Evolutionary conservation across 1,139 yeast genomes (phyloP).

Genomic region (Taphrina populina): DNA sequence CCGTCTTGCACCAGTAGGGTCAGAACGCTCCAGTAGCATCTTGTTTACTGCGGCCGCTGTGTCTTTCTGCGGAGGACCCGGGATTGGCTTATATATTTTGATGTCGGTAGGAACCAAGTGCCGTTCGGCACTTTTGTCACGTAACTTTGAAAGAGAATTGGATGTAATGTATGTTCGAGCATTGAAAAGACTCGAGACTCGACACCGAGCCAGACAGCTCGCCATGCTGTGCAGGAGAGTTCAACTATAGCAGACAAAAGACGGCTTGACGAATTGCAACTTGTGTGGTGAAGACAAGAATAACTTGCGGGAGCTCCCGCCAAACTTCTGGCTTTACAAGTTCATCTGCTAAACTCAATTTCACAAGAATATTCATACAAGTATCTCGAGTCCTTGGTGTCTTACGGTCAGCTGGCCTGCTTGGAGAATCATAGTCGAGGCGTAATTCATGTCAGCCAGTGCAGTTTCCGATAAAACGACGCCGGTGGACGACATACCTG

Average conservation of each 20-base stretch:
- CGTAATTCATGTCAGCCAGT: constrained; percentile 28
- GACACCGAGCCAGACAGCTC: constrained; percentile 6
- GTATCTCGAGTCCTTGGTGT: too few relatives aligned
- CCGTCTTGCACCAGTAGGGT: constrained; percentile 23
- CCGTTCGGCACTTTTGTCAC: neutral
- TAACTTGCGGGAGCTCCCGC: too few relatives aligned
- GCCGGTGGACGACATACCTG: constrained; percentile 20
- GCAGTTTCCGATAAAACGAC: constrained; percentile 27
- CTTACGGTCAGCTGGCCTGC: too few relatives aligned
- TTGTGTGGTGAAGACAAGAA: too few relatives aligned
- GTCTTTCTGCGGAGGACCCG: constrained; percentile 28
- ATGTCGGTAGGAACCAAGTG: too few relatives aligned
- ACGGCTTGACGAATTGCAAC: too few relatives aligned
- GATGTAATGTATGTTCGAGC: constrained; percentile 10
- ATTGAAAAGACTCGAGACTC: neutral
- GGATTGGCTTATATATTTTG: constrained; percentile 20
- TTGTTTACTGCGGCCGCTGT: constrained; percentile 2
- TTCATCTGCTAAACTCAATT: too few relatives aligned
- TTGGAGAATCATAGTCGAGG: too few relatives aligned
- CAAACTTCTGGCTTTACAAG: too few relatives aligned
- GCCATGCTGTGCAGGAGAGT: constrained; percentile 10
- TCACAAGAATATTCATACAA: too few relatives aligned
- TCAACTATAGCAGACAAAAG: too few relatives aligned
- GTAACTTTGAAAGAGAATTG: neutral
- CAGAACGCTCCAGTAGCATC: constrained; percentile 9